Evolutionary conservation across 23 red algal genomes (phyloP), one percentile per base, ranked within the genome.

Genomic region (Gracilariopsis chorda): DNA sequence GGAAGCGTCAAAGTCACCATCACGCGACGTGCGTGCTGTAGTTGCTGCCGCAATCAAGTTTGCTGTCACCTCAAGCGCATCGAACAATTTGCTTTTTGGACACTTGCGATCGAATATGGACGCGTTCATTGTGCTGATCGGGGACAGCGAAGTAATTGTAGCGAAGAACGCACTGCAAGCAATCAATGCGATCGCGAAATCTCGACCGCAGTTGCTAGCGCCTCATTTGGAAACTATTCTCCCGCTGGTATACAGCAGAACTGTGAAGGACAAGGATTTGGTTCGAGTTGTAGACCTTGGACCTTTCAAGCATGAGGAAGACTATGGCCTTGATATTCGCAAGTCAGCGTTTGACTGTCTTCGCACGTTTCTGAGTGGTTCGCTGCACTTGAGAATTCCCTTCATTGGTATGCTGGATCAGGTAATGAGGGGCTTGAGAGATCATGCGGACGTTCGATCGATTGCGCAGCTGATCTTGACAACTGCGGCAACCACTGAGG

Each of bases 281-380:
- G 76, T 94, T 0, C 71, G 88, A 16, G 83, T 90, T 69, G 92
- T 98, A 7, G 90, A 98, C 69, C 95, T 94, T 46, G 95, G 95
- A 41, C 95, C 92, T 4, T 98, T 98, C 71, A 89, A 90, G 40
- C 78, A 91, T 48, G 75, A 90, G 58, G 90, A 94, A 60, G 95
- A 98, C 51, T 92, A 82, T 48, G 95, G 95, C 4, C 62, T 98
- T 0, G 83, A 91, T 51, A 43, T 98, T 51, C 62, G 95, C 39
- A 98, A 98, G 52, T 76, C 87, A 36, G 90, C 95, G 10, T 93
- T 98, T 27, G 95, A 90, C 25, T 79, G 67, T 46, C 53, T 98
- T 29, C 32, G 78, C 34, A 76, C 84, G 9, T 58, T 91, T 33
- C 20, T 98, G 28, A 77, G 53, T 53, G 80, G 78, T 21, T 43